Percentiles rank a stretch among this genome's conserved stretches.
Evolutionary conservation across 306 rosid species (phyloP).

Genomic region (Dryas octopetala): DNA sequence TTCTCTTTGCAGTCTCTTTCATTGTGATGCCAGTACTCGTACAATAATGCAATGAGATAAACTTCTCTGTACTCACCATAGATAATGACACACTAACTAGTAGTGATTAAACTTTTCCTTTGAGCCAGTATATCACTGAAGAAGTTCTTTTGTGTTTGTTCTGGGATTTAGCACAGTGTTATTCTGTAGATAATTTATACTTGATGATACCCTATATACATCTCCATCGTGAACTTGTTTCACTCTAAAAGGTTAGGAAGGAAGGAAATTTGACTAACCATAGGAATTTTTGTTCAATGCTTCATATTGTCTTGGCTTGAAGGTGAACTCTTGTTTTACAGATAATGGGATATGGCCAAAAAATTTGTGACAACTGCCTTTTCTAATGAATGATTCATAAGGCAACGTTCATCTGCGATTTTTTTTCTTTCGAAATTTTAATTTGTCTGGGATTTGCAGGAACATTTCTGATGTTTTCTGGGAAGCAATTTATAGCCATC

Average conservation of each 20-base stretch:
- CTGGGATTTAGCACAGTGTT: not conserved
- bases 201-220: not conserved
- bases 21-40: not conserved
- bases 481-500: conserved; percentile 85
- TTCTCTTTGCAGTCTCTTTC: not conserved
- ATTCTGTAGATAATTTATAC: not conserved
- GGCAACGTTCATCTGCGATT: not conserved
- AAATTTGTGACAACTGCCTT: not conserved
- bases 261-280: not conserved
- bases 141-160: not conserved
- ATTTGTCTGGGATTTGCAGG: conserved; percentile 50
- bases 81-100: not conserved
- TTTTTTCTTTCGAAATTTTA: not conserved
- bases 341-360: no score
- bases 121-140: not conserved
- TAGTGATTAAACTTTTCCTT: not conserved
- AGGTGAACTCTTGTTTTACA: not conserved
- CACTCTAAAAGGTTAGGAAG: not conserved
- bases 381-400: not conserved
- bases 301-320: not conserved
- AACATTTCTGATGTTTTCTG: conserved; percentile 85
- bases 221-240: not conserved
- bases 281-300: not conserved
- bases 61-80: not conserved
- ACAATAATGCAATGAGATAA: not conserved